Evolutionary conservation across 116 monocot species (phyloP).

Genomic region (Posidonia oceanica): DNA sequence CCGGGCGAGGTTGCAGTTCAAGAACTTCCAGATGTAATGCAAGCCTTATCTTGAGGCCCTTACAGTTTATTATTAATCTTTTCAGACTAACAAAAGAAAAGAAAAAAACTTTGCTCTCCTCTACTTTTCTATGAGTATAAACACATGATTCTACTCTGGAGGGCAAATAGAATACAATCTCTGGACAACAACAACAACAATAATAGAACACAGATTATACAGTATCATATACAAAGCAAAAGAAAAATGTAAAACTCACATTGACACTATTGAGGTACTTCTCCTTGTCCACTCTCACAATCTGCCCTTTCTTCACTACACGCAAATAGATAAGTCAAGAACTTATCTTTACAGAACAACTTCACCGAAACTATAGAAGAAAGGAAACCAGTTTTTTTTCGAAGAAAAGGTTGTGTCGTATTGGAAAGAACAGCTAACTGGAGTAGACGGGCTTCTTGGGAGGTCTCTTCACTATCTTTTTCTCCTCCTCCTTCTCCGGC

Average conservation of each 20-base stretch:
- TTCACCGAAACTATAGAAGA: too few relatives aligned
- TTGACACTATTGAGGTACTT: conserved; percentile 30
- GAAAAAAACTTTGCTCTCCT: too few relatives aligned
- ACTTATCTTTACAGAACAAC: not conserved
- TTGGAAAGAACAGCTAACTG: conserved; percentile 17
- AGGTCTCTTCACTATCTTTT: not conserved
- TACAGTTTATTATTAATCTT: too few relatives aligned
- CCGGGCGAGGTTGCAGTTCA: too few relatives aligned
- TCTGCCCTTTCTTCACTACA: conserved; percentile 30
- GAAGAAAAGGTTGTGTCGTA: not conserved
- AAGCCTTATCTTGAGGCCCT: too few relatives aligned
- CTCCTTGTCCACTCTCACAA: conserved; percentile 35
- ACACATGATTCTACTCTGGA: too few relatives aligned
- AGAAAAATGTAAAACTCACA: conserved; percentile 8
- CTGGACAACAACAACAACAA: too few relatives aligned
- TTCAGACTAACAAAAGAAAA: too few relatives aligned
- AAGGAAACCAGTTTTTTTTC: too few relatives aligned
- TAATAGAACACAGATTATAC: not conserved
- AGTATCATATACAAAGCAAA: not conserved
- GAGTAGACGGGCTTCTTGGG: conserved; percentile 79
- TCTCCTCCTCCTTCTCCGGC: conserved; percentile 12
- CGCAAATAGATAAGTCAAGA: not conserved
- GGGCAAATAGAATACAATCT: too few relatives aligned
- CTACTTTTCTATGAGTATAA: too few relatives aligned
- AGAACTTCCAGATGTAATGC: too few relatives aligned